Evolutionary conservation across 2,329 filamentous ascomycete species (phyloP), one percentile per base, ranked within the genome.

Genomic region (Alternaria sp.): DNA sequence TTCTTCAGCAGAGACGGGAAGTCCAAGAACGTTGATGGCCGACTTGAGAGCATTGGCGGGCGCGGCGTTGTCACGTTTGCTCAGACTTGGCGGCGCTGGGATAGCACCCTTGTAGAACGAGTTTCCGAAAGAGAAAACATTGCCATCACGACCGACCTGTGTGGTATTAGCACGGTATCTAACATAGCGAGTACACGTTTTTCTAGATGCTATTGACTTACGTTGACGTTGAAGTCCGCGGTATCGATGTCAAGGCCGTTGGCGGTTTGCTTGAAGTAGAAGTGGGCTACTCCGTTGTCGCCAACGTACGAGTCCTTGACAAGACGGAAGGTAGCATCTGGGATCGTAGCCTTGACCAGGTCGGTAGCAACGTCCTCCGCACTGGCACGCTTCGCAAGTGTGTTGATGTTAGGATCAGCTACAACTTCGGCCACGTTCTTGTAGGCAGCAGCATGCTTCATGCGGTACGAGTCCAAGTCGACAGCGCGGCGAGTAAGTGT

Each of bases 241-340:
- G 89, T 89, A 68, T 88, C 87, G 62, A 89, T 84, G 63, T 89
- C 87, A 23, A 89, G 73, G 1, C 84, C 87, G 57, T 88, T 85
- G 7, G 81, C 78, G 0, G 86, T 88, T 77, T 89, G 87, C 76
- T 85, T 86, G 72, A 89, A 87, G 73, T 87, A 83, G 66, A 88
- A 85, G 68, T 89, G 87, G 0, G 81, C 81, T 62, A 89, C 80
- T 9, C 86, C 86, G 57, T 87, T 87, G 49, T 69, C 75, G n/a
- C 86, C 83, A 11, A 85, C 79, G 53, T 88, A 89, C 68, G 84
- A 81, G 69, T 88, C 86, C 1, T 81, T 72, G 0, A 84, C 83
- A 7, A 86, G 65, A 19, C 87, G 85, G 75, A 88, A 89, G 21
- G 74, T 73, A 15, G 79, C 72, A 54, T 70, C 76, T 3, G 81